Evolutionary conservation across 345 rosid genomes (phyloP).

Genomic region (Dimocarpus longan): DNA sequence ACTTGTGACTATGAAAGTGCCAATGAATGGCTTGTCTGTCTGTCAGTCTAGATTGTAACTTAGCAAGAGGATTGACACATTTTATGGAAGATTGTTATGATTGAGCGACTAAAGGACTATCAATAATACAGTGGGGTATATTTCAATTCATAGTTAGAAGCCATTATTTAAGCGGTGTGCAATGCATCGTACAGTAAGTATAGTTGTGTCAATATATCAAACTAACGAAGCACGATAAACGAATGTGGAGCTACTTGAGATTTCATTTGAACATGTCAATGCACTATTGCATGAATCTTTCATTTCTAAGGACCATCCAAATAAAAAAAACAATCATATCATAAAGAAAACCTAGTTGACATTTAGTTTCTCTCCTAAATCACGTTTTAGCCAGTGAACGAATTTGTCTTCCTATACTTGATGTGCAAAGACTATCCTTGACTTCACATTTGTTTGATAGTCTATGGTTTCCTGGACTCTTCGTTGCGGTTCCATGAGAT

Average conservation of each 20-base stretch:
- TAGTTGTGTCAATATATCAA: neutral
- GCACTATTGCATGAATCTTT: neutral
- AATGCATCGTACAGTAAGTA: neutral
- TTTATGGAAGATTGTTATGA: neutral
- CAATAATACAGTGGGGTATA: neutral
- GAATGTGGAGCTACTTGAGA: neutral
- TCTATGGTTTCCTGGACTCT: neutral
- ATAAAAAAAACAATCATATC: neutral
- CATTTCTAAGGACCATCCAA: neutral
- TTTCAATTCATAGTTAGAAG: neutral
- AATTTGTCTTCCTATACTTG: too few relatives aligned
- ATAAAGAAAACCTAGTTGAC: neutral
- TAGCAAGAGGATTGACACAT: neutral
- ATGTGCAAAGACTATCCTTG: neutral
- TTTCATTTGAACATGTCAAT: too few relatives aligned
- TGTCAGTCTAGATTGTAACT: neutral
- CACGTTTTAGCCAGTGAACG: neutral
- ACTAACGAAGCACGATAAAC: neutral
- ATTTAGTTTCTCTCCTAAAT: neutral
- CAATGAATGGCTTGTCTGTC: neutral
- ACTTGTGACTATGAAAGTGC: neutral
- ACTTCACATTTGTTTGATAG: neutral
- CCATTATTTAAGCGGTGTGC: neutral
- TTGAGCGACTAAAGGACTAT: neutral
- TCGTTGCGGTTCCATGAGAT: neutral